A percentile compares a stretch with the other conserved stretches of the same genome.
These are phyloP conservation scores for Prunus dulcis DNA, from an alignment of 306 rosid species.

Conservation along the genomic window DNA sequence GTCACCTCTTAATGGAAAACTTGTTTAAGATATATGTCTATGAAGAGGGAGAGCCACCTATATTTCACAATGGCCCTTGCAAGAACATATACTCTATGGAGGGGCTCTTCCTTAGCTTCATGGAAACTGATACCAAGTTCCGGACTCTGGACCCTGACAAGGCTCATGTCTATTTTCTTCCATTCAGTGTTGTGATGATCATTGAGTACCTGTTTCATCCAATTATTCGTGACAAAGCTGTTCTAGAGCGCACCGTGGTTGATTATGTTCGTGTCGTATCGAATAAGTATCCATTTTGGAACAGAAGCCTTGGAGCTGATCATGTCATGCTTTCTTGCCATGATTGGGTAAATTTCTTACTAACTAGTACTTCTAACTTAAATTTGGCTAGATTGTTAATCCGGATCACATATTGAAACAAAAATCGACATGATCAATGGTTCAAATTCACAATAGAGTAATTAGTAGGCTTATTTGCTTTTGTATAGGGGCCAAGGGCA, in stretches of 20 bases:
- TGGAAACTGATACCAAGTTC: slow-evolving; percentile 43
- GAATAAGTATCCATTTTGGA: slow-evolving; percentile 50
- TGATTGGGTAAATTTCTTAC: slow-evolving; percentile 51
- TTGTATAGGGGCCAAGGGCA: slow-evolving; percentile 48
- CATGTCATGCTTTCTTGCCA: slow-evolving; percentile 69
- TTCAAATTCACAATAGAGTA: background rate
- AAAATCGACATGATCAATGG: background rate
- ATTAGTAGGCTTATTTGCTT: background rate
- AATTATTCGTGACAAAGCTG: slow-evolving; percentile 52
- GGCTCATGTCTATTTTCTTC: slow-evolving; percentile 61
- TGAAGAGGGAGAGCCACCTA: slow-evolving; percentile 63
- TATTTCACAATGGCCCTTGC: slow-evolving; percentile 62
- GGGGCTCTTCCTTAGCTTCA: slow-evolving; percentile 51
- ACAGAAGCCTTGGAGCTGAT: slow-evolving; percentile 66
- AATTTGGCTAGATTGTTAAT: background rate
- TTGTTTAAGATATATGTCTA: slow-evolving; percentile 51
- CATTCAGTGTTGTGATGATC: slow-evolving; percentile 63
- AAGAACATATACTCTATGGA: slow-evolving; percentile 65
- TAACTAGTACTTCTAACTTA: background rate
- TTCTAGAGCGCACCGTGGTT: slow-evolving; percentile 46
- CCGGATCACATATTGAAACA: background rate
- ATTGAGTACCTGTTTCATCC: slow-evolving; percentile 52
- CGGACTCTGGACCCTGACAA: slow-evolving; percentile 45
- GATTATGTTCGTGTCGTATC: slow-evolving; percentile 52
- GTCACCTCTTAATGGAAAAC: slow-evolving; percentile 52